Percentiles rank a stretch among this genome's conserved stretches.
These are phyloP conservation scores for Artemisia tridentata DNA, from an alignment of 129 eudicot species.

Conservation along the genomic window DNA sequence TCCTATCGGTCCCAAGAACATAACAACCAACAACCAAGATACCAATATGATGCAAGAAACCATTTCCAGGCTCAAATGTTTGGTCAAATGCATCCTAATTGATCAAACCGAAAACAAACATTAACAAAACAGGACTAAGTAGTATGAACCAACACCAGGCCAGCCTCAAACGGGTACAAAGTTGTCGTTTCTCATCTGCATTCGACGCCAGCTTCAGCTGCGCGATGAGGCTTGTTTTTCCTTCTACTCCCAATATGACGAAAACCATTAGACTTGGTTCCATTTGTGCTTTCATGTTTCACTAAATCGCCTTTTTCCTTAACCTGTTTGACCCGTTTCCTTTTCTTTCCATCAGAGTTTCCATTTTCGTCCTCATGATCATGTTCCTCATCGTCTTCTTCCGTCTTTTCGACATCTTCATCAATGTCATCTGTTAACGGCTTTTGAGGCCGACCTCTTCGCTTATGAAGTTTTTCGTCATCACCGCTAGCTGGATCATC, in stretches of 20 bases:
- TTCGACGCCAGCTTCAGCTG: slow-evolving; percentile 83
- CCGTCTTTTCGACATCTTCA: slow-evolving; percentile 47
- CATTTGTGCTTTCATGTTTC: slow-evolving; percentile 48
- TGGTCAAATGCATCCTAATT: slow-evolving; percentile 1
- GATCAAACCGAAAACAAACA: slow-evolving; percentile 21
- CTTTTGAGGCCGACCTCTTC: slow-evolving; percentile 78
- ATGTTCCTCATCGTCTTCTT: slow-evolving; percentile 46
- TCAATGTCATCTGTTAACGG: slow-evolving; percentile 51
- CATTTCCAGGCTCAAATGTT: slow-evolving; percentile 22
- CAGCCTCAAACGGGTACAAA: slow-evolving; percentile 17
- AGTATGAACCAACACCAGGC: slow-evolving; percentile 8
- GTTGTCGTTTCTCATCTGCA: slow-evolving; percentile 40
- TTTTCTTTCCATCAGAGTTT: slow-evolving; percentile 43
- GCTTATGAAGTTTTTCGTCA: slow-evolving; percentile 74
- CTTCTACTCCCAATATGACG: slow-evolving; percentile 68
- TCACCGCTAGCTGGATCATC: slow-evolving; percentile 76
- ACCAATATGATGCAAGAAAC: slow-evolving; percentile 22
- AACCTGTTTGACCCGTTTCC: slow-evolving; percentile 37
- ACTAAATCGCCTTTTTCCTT: slow-evolving; percentile 42
- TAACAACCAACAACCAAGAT: neutral
- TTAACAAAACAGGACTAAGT: slow-evolving; percentile 17
- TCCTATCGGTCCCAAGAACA: neutral
- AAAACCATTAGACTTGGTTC: slow-evolving; percentile 52
- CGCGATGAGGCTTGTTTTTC: slow-evolving; percentile 79
- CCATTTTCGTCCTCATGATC: slow-evolving; percentile 33